Conservation (phyloP, 768 basidiomycete genomes). For the Candolleomyces eurysporus region DNA sequence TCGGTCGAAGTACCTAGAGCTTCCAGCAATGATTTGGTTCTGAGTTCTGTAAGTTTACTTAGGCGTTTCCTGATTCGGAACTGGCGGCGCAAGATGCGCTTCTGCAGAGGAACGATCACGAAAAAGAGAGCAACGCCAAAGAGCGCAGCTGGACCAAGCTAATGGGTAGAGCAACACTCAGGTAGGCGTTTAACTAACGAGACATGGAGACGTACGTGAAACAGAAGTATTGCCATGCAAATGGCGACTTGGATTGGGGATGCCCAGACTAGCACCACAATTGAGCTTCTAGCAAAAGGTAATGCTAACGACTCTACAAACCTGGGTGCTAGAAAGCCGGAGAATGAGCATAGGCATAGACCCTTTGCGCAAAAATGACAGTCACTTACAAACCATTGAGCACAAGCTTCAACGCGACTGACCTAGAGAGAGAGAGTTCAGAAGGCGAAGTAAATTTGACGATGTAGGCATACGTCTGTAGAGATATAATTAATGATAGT, state of each 20-base stretch:
- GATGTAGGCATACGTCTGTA: constrained; percentile 52
- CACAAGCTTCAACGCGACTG: constrained; percentile 55
- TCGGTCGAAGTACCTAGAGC: constrained; percentile 42
- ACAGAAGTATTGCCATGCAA: constrained; percentile 57
- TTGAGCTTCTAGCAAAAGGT: neutral
- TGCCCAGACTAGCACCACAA: constrained; percentile 48
- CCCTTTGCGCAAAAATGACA: neutral
- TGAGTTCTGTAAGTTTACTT: constrained; percentile 60
- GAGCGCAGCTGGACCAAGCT: constrained; percentile 69
- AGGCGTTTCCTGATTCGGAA: constrained; percentile 51
- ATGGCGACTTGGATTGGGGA: constrained; percentile 64
- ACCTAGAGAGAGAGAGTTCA: constrained; percentile 28
- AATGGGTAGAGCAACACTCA: neutral
- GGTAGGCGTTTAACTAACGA: neutral
- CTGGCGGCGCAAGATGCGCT: constrained; percentile 58
- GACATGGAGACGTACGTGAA: constrained; percentile 37
- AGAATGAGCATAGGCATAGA: neutral
- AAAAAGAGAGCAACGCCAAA: constrained; percentile 69
- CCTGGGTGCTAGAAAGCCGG: constrained; percentile 36
- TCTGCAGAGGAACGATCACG: constrained; percentile 59
- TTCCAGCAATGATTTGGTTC: constrained; percentile 64
- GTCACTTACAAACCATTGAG: constrained; percentile 69
- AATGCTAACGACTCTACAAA: constrained; percentile 15
- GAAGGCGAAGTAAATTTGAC: neutral
- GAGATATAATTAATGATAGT: constrained; percentile 59